These are phyloP conservation scores for Amoeboaphelidium protococcarum DNA, from an alignment of 371 early-diverging fungal species.

Conservation along the genomic window DNA sequence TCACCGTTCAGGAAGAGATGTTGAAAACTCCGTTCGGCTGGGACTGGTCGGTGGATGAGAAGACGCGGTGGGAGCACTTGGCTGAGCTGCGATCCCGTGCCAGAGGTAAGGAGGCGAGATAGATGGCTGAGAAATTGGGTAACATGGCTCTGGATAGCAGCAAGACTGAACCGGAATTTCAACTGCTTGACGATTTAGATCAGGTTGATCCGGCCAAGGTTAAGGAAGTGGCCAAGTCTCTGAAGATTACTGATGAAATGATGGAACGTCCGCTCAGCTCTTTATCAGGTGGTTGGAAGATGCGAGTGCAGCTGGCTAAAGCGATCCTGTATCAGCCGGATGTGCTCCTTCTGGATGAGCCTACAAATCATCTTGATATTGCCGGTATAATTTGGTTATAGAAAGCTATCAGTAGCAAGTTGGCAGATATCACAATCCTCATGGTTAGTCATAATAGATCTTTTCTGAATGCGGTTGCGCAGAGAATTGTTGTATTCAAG, in stretches of 20 bases:
- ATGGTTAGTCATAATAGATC: constrained; percentile 12
- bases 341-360: constrained; percentile 14
- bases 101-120: not conserved
- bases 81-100: not conserved
- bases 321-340: constrained; percentile 8
- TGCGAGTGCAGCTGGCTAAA: constrained; percentile 9
- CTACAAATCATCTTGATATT: constrained; percentile 14
- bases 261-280: not conserved
- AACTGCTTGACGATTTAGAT: not conserved
- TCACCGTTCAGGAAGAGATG: constrained; percentile 7
- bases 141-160: constrained; percentile 4
- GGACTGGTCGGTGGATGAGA: constrained; percentile 5
- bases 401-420: not conserved
- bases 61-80: not conserved
- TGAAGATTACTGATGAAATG: constrained; percentile 9
- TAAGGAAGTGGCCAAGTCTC: constrained; percentile 4
- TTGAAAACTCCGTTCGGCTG: constrained; percentile 4
- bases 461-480: constrained; percentile 8
- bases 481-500: constrained; percentile 5
- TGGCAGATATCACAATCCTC: constrained; percentile 4
- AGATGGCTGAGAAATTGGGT: constrained; percentile 8
- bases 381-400: constrained; percentile 8
- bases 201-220: constrained; percentile 4
- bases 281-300: constrained; percentile 14
- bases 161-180: not conserved